phyloP scores from a whole-genome alignment of 1,284 basidiomycete genomes.

The Lentinula novae-zelandiae region DNA sequence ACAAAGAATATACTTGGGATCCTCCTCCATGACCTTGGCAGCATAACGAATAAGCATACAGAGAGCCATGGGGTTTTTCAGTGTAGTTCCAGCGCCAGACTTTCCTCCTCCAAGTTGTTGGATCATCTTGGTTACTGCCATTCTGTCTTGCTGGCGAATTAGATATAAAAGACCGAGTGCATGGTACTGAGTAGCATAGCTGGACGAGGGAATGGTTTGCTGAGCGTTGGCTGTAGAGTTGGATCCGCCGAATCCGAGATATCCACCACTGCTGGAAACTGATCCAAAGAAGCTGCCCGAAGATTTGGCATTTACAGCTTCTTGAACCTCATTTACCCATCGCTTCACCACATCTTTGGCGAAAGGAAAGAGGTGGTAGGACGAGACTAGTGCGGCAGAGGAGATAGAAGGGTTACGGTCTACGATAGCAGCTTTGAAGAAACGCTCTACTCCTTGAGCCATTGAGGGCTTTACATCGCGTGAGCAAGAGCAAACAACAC shows the following conservation, averaged over 20 bases:
- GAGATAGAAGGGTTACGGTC: constrained; percentile 96
- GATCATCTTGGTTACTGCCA: constrained; percentile 99
- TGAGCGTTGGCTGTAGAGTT: constrained; percentile 53
- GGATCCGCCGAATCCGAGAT: constrained; percentile 69
- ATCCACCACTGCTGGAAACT: constrained; percentile 45
- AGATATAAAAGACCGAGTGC: constrained; percentile 92
- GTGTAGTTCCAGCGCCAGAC: constrained; percentile 73
- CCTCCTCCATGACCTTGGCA: constrained; percentile 97
- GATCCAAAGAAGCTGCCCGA: constrained; percentile 65
- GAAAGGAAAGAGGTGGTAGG: constrained; percentile 93
- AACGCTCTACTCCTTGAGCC: constrained; percentile 98
- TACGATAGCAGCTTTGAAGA: constrained; percentile 99
- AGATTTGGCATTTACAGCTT: constrained; percentile 90
- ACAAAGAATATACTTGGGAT: constrained; percentile 76
- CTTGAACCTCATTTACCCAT: constrained; percentile 98
- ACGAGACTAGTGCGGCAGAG: constrained; percentile 93
- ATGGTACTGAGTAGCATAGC: constrained; percentile 96
- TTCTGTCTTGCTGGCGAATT: constrained; percentile 95
- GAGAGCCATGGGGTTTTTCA: constrained; percentile 97
- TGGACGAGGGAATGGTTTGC: constrained; percentile 82
- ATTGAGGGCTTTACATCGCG: constrained; percentile 71
- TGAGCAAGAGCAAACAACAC: constrained; percentile 11
- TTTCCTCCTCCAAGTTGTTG: constrained; percentile 93
- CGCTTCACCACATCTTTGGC: constrained; percentile 95
- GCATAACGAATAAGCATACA: constrained; percentile 99